Evolutionary conservation across 257 asterid genomes (phyloP), one percentile per base, ranked within the genome.

Genomic region (Lithospermum erythrorhizon): DNA sequence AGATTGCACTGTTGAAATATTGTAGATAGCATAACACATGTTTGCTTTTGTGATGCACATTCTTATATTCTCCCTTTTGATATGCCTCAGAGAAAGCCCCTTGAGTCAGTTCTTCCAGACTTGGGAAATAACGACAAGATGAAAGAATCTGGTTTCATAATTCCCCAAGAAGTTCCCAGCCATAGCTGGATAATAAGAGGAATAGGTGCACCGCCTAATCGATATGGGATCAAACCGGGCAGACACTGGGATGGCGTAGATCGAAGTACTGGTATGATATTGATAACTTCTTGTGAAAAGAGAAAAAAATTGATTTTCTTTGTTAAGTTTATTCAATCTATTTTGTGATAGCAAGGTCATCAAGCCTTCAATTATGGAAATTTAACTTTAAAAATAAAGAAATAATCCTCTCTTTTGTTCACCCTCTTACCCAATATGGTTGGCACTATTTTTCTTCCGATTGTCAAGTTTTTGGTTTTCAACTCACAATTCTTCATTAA

Each of bases 161-260:
- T 90, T 65, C 96, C 97, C 57, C 97, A 90, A 58, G 89, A 77
- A 37, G 61, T 85, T 63, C 97, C 95, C 45, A 68, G 61, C 61
- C 95, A 87, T 72, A 87, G 95, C 76, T 90, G 97, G 97, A 68
- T 81, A 61, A 82, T 53, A 68, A 80, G 96, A 77, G 76, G 94
- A 16, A 58, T 83, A 10, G 90, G 82, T 47, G 86, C 85, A 53
- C 87, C 95, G 19, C 81, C 87, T 17, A 90, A 90, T 63, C 95
- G 96, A 18, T 87, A 90, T 56, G 89, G 87, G 49, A 87, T 90
- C 74, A 90, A 72, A 73, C 96, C 96, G 0, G 97, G 97, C 55
- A 75, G 97, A 74, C 97, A 87, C 68, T 90, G 96, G 97, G 97
- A 90, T 67, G 96, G 96, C 13, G 97, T 90, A 3, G 95, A 90